Conservation (phyloP, 2,329 filamentous ascomycete genomes). For the Paracoccidioides brasiliensis region DNA sequence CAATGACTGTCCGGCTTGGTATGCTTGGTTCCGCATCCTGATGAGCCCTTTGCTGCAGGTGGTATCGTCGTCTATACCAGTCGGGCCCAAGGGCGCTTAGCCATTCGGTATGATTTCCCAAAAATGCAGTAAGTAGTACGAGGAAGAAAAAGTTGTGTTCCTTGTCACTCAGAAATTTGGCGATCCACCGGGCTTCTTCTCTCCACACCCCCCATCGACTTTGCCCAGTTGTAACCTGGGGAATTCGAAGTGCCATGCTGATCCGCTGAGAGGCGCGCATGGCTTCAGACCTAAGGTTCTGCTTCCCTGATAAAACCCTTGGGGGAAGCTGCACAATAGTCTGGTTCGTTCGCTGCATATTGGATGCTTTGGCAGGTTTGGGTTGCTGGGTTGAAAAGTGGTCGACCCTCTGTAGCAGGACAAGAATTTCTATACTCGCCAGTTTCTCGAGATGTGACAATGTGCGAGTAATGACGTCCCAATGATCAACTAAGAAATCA, state of each 20-base stretch:
- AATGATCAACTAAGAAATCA: slow-evolving; percentile 44
- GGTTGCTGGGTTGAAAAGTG: slow-evolving; percentile 26
- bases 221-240: slow-evolving; percentile 44
- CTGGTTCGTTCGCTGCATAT: slow-evolving; percentile 37
- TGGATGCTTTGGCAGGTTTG: slow-evolving; percentile 33
- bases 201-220: slow-evolving; percentile 49
- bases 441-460: slow-evolving; percentile 41
- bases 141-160: slow-evolving; percentile 49
- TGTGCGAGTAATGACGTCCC: slow-evolving; percentile 46
- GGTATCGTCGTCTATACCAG: slow-evolving; percentile 40
- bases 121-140: slow-evolving; percentile 45
- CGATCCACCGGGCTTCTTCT: slow-evolving; percentile 46
- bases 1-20: slow-evolving; percentile 42
- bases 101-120: slow-evolving; percentile 49
- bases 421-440: slow-evolving; percentile 39
- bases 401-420: slow-evolving; percentile 37
- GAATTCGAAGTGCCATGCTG: slow-evolving; percentile 42
- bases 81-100: slow-evolving; percentile 42
- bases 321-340: slow-evolving; percentile 38
- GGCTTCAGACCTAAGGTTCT: slow-evolving; percentile 35
- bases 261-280: slow-evolving; percentile 38
- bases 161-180: slow-evolving; percentile 40
- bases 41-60: slow-evolving; percentile 37
- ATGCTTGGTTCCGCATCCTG: slow-evolving; percentile 37
- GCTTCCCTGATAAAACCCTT: slow-evolving; percentile 34